Conservation (phyloP, 1,284 basidiomycete genomes). For the Trichosporon sp. region DNA sequence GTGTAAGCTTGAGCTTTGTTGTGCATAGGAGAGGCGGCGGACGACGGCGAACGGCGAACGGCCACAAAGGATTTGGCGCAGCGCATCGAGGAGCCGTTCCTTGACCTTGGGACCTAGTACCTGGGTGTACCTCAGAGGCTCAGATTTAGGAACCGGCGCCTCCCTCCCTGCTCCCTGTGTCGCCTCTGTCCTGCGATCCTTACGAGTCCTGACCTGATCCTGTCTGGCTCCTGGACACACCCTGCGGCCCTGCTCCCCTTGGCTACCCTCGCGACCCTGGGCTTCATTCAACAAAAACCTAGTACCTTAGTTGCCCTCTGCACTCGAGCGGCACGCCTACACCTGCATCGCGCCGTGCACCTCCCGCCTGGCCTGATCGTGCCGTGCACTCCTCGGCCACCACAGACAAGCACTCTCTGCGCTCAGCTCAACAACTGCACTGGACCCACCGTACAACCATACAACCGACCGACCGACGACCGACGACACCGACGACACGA, state of each 20-base stretch:
- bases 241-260: background rate
- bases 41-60: too few species aligned
- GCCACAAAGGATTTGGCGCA: too few species aligned
- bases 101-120: background rate
- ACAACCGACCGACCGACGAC: background rate
- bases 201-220: background rate
- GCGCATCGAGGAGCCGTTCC: too few species aligned
- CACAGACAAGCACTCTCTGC: background rate
- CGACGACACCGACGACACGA: background rate
- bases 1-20: too few species aligned
- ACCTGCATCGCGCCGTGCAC: background rate
- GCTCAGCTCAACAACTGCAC: background rate
- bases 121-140: background rate
- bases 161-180: background rate
- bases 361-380: background rate
- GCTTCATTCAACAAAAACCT: constrained; percentile 2
- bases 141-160: background rate
- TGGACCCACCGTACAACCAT: background rate
- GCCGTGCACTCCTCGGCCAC: background rate
- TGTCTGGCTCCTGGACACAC: background rate
- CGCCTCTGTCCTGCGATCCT: too few species aligned
- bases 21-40: too few species aligned
- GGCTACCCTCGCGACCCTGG: background rate
- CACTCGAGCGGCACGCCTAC: background rate
- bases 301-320: background rate